Evolutionary conservation across 192 early-diverging fungal genomes (phyloP).

Genomic region (Coemansia sp.): DNA sequence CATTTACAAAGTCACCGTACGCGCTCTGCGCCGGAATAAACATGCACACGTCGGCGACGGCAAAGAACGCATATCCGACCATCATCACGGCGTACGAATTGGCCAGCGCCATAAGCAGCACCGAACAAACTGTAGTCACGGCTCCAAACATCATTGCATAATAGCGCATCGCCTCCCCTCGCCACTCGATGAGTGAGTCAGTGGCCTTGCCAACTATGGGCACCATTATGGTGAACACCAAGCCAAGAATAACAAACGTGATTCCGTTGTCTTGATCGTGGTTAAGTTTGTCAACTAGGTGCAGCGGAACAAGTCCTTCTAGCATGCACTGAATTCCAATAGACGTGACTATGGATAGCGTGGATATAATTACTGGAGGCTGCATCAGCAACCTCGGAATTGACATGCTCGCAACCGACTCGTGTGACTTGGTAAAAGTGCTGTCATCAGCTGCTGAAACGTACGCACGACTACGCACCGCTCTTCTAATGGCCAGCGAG

Average conservation of each 20-base stretch:
- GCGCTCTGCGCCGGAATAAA: conserved; percentile 39
- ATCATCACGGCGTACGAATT: conserved; percentile 28
- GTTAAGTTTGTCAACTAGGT: conserved; percentile 21
- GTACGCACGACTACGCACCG: not conserved
- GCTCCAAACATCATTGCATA: conserved; percentile 28
- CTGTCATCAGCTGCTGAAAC: not conserved
- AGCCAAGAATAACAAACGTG: conserved; percentile 32
- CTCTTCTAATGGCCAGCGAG: conserved; percentile 12
- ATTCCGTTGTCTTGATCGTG: conserved; percentile 14
- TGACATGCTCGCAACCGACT: not conserved
- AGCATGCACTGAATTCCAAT: conserved; percentile 40
- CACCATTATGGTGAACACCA: conserved; percentile 21
- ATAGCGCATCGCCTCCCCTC: conserved; percentile 28
- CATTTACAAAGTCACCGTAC: conserved; percentile 39
- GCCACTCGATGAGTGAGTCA: conserved; percentile 19
- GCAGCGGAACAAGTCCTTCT: conserved; percentile 29
- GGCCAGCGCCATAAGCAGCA: conserved; percentile 23
- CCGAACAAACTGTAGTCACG: conserved; percentile 2
- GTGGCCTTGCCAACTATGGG: conserved; percentile 20
- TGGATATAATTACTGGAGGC: conserved; percentile 28
- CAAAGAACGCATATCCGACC: conserved; percentile 34
- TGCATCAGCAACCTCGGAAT: conserved; percentile 8
- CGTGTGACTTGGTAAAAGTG: not conserved
- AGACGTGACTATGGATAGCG: conserved; percentile 13
- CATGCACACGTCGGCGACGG: conserved; percentile 23